phyloP scores from a whole-genome alignment of 1,139 yeast species.

The Oligophagozyma castellii region DNA sequence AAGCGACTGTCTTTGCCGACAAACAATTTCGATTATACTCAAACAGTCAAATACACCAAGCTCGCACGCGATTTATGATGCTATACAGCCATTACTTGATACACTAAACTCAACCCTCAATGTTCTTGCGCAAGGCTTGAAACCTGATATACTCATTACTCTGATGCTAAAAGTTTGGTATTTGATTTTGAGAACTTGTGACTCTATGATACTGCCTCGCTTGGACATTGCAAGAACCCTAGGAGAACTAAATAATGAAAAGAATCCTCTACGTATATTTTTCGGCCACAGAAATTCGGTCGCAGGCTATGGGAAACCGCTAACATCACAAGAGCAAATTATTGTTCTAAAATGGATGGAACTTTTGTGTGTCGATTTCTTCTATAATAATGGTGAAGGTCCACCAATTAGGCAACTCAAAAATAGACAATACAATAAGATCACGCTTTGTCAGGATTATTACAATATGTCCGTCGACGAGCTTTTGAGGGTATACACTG shows the following conservation, averaged over 20 bases:
- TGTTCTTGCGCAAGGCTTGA: slow-evolving; percentile 50
- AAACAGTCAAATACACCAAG: slow-evolving; percentile 34
- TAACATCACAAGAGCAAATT: slow-evolving; percentile 51
- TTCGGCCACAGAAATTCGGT: slow-evolving; percentile 20
- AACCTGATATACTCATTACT: slow-evolving; percentile 42
- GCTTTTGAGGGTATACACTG: slow-evolving; percentile 46
- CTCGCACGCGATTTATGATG: slow-evolving; percentile 45
- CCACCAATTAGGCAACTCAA: slow-evolving; percentile 57
- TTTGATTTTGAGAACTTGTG: slow-evolving; percentile 50
- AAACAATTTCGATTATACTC: slow-evolving; percentile 37
- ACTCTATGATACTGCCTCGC: slow-evolving; percentile 56
- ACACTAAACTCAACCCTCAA: slow-evolving; percentile 58
- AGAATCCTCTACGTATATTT: no score
- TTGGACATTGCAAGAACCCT: no score
- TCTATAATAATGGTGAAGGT: slow-evolving; percentile 74
- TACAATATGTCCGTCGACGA: slow-evolving; percentile 43
- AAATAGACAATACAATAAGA: slow-evolving; percentile 49
- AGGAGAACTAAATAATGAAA: no score
- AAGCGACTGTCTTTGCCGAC: slow-evolving; percentile 32
- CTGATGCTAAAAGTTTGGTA: slow-evolving; percentile 75
- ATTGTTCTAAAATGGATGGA: slow-evolving; percentile 62
- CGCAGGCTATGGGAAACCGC: slow-evolving; percentile 39
- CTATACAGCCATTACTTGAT: slow-evolving; percentile 62
- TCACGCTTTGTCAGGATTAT: slow-evolving; percentile 51
- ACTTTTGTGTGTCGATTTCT: slow-evolving; percentile 53